Base-by-base conservation (phyloP, 1,284 basidiomycete species). In the Tylopilus sp. region DNA sequence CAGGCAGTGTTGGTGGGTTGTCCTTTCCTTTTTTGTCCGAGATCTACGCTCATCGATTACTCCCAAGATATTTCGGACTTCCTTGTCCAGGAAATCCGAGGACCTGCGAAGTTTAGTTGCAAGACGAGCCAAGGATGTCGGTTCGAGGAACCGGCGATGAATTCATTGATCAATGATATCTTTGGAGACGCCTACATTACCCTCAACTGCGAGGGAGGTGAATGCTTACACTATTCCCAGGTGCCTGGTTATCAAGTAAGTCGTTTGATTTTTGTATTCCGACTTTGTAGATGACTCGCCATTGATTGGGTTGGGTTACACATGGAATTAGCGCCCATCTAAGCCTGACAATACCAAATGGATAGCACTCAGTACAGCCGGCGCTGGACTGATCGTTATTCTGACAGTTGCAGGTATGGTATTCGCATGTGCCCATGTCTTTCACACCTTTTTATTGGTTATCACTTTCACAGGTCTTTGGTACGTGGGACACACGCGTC, bases 71-170 rank as follows among this genome's bases (percentile, higher is more conserved):
- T 99, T 59, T 83, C 85, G 48, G 96, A 99, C 52, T 98, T 98
- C 70, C 76, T 99, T 54, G 78, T 71, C 21, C 86, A 97, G 58
- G 84, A 91, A 59, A 97, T 98, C 69, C 87, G 83, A 53, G 96
- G 96, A 0, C 96, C 96, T 0, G 95, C 89, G 0, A 76, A 75
- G 19, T 97, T 98, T 71, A 85, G 79, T 49, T 97, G 95, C 73
- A 84, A 78, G 56, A 78, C 84, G 2, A 86, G 82, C 29, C 64
- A 76, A 56, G 82, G 78, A 4, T 98, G 95, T 72, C 81, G 77
- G 53, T 99, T 99, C 61, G 87, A 94, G 64, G 96, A 99, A 62
- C 92, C 92, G 0, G 92, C 90, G 0, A 97, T 98, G 96, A 97
- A 98, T 64, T 77, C 86, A 30, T 78, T 99, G 43, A 98, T 99